Conservation (phyloP, 2,329 filamentous ascomycete genomes). For the Ophiobolus disseminans region DNA sequence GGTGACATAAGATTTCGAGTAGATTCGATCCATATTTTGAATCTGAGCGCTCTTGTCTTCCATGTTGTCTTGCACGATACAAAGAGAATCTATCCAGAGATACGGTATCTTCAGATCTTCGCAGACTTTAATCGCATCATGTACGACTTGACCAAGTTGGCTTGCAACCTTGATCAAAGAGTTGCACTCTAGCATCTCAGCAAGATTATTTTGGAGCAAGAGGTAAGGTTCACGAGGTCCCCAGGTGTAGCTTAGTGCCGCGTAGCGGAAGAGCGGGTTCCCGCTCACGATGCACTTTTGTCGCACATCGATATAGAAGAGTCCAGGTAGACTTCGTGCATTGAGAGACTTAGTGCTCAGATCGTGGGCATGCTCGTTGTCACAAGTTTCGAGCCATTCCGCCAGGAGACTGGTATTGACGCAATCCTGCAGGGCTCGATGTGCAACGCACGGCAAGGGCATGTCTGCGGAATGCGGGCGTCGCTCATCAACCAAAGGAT, state of each 20-base stretch:
- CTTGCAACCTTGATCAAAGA: background rate
- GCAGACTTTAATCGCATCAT: background rate
- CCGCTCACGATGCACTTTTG: no score
- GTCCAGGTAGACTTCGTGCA: no score
- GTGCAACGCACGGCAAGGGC: no score
- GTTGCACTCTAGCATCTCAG: background rate
- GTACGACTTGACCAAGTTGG: background rate
- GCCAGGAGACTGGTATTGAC: no score
- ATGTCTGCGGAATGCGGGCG: no score
- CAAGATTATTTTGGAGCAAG: background rate
- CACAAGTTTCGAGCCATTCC: no score
- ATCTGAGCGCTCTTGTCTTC: background rate
- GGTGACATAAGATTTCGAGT: background rate
- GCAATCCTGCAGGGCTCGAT: no score
- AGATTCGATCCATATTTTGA: background rate
- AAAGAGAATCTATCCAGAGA: background rate
- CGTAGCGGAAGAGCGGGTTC: no score
- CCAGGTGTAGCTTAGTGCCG: background rate
- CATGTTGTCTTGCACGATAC: background rate
- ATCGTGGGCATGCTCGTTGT: no score
- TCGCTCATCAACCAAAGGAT: no score
- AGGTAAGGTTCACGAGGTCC: background rate
- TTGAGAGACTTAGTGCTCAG: no score
- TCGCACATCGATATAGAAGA: no score
- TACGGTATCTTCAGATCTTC: background rate